Evolutionary conservation across 2,329 filamentous ascomycete genomes (phyloP).

Genomic region (Verticillium albo-atrum): DNA sequence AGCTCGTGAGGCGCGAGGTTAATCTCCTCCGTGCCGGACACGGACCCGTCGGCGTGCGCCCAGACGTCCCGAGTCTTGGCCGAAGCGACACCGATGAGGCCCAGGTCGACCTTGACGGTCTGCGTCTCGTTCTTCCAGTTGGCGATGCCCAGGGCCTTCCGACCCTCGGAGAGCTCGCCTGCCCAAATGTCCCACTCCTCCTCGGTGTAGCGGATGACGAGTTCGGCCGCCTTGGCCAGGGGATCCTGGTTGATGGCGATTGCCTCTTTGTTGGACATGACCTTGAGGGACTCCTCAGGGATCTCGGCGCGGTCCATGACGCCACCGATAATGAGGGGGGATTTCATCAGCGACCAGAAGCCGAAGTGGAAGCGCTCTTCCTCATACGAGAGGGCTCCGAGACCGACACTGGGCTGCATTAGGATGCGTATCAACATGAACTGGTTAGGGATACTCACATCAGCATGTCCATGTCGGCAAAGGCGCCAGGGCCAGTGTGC

Average conservation of each 20-base stretch:
- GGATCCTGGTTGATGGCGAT: slow-evolving; percentile 56
- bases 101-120: slow-evolving; percentile 35
- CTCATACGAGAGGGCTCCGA: slow-evolving; percentile 34
- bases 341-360: slow-evolving; percentile 48
- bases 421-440: not conserved
- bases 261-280: slow-evolving; percentile 47
- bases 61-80: slow-evolving; percentile 35
- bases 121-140: slow-evolving; percentile 45
- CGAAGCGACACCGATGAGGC: slow-evolving; percentile 30
- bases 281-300: slow-evolving; percentile 30
- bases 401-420: slow-evolving; percentile 32
- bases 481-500: slow-evolving; percentile 40
- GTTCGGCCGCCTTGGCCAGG: slow-evolving; percentile 43
- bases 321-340: slow-evolving; percentile 42
- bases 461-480: slow-evolving; percentile 49
- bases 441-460: slow-evolving; percentile 23
- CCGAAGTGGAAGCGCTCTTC: slow-evolving; percentile 50
- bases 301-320: slow-evolving; percentile 33
- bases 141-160: slow-evolving; percentile 39
- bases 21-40: slow-evolving; percentile 26
- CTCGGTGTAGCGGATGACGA: slow-evolving; percentile 42
- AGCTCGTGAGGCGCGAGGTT: slow-evolving; percentile 33
- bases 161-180: slow-evolving; percentile 37
- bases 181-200: slow-evolving; percentile 48
- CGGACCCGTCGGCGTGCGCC: slow-evolving; percentile 26